Evolutionary conservation across 192 early-diverging fungal species (phyloP), one percentile per base, ranked within the genome.

Genomic region (Coemansia sp.): DNA sequence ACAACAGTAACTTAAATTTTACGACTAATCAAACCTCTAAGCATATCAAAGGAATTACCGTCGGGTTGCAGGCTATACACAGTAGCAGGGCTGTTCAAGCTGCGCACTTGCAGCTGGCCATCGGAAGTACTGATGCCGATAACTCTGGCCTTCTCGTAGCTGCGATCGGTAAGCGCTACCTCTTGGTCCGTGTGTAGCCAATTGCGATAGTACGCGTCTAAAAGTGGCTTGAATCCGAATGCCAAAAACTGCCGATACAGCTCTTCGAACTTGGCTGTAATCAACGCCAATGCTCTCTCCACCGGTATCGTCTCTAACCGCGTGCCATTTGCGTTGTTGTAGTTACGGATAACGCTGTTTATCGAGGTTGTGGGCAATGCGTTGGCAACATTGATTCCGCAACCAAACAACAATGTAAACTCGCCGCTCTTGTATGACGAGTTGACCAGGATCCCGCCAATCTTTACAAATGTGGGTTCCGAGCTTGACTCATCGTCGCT

Each of bases 41-140:
- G 82, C 92, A 99, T 96, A 67, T 99, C 96, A 71, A 99, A 99
- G 30, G 85, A 88, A 69, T 97, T 99, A 7, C 96, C 96, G 58
- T 95, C 96, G 5, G 96, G 96, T 71, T 96, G 92, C 32, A 98
- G 67, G n/a, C 82, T 80, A 52, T 85, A 84, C 21, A 82, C 72
- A 15, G 80, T 65, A 9, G 68, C 75, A 21, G 66, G 55, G 14
- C 86, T 83, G 57, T 69, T 65, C 2, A 85, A 63, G 21, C 79
- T 85, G 10, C 84, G 79, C 2, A 89, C 90, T 45, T 80, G 79
- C 30, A 97, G 53, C 53, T 94, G 70, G 7, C 94, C 93, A 49
- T 81, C 84, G 21, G 81, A 80, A 10, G 71, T 58, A 36, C 87
- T 88, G 23, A 99, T 83, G 0, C 96, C 94, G 5, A 79, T 62